These are phyloP conservation scores for Cadophora gregata DNA, from an alignment of 2,329 filamentous ascomycete genomes.

Conservation along the genomic window DNA sequence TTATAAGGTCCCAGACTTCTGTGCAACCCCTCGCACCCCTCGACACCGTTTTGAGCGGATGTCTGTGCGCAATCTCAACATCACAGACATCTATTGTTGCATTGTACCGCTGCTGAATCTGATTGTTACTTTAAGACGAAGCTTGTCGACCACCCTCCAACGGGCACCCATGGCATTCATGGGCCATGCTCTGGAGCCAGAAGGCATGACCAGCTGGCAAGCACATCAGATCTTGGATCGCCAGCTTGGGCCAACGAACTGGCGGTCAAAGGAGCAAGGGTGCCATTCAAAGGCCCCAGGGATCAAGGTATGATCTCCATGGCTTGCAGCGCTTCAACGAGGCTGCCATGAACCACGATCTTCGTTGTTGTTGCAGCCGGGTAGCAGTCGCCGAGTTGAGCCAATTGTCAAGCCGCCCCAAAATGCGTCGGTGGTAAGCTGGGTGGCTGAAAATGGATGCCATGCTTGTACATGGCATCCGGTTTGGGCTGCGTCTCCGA, in stretches of 20 bases:
- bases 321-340: slow-evolving; percentile 42
- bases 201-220: slow-evolving; percentile 34
- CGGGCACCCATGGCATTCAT: not conserved
- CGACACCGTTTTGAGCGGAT: slow-evolving; percentile 40
- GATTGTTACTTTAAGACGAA: slow-evolving; percentile 36
- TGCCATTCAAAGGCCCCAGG: slow-evolving; percentile 33
- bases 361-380: slow-evolving; percentile 36
- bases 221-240: slow-evolving; percentile 39
- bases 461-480: slow-evolving; percentile 20
- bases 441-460: slow-evolving; percentile 28
- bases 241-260: slow-evolving; percentile 39
- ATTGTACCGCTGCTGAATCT: slow-evolving; percentile 27
- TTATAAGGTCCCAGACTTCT: slow-evolving; percentile 43
- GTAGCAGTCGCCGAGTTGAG: slow-evolving; percentile 29
- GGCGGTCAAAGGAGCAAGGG: slow-evolving; percentile 44
- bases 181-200: slow-evolving; percentile 19
- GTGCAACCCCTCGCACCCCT: slow-evolving; percentile 37
- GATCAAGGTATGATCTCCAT: slow-evolving; percentile 45
- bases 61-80: slow-evolving; percentile 44
- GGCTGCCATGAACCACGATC: slow-evolving; percentile 45
- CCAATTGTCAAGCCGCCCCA: slow-evolving; percentile 35
- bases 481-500: slow-evolving; percentile 26
- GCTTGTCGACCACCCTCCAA: slow-evolving; percentile 27
- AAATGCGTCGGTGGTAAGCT: slow-evolving; percentile 27
- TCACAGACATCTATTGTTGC: slow-evolving; percentile 35